These are phyloP conservation scores for Sporothrix globosa DNA, from an alignment of 2,329 filamentous ascomycete genomes.

Conservation along the genomic window DNA sequence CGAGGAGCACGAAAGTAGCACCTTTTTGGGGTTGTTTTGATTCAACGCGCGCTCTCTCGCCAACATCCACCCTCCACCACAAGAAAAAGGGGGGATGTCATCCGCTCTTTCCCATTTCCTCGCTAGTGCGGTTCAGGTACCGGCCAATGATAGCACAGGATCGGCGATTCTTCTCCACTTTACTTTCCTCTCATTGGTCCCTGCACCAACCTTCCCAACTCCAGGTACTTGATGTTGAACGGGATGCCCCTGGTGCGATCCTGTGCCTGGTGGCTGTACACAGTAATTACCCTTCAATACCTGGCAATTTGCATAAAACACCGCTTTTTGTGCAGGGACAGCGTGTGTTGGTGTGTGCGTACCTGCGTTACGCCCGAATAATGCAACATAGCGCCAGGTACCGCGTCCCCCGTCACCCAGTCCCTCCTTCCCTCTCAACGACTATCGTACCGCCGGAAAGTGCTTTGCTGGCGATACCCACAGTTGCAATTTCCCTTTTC, in stretches of 20 bases:
- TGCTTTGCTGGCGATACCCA: constrained; percentile 19
- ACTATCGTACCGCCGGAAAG: neutral
- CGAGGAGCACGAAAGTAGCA: too few relatives aligned
- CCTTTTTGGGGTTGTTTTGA: constrained; percentile 20
- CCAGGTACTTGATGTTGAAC: constrained; percentile 20
- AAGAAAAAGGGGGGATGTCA: neutral
- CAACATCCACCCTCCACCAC: constrained; percentile 2
- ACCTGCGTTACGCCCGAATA: constrained; percentile 24
- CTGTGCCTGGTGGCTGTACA: constrained; percentile 21
- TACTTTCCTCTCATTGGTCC: constrained; percentile 7
- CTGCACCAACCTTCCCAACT: constrained; percentile 5
- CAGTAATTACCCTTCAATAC: neutral
- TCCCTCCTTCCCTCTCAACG: constrained; percentile 9
- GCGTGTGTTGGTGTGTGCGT: neutral
- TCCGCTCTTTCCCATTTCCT: constrained; percentile 17
- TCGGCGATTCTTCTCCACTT: neutral
- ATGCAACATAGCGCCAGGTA: constrained; percentile 27
- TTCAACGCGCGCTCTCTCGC: constrained; percentile 18
- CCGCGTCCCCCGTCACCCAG: constrained; percentile 13
- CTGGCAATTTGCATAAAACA: constrained; percentile 11
- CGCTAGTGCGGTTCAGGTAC: neutral
- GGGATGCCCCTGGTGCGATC: constrained; percentile 14
- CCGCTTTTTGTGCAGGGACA: constrained; percentile 4
- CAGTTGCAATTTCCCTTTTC: constrained; percentile 27
- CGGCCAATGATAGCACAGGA: constrained; percentile 6